Conservation (phyloP, 495 filamentous ascomycete genomes). For the Neurospora sp. region DNA sequence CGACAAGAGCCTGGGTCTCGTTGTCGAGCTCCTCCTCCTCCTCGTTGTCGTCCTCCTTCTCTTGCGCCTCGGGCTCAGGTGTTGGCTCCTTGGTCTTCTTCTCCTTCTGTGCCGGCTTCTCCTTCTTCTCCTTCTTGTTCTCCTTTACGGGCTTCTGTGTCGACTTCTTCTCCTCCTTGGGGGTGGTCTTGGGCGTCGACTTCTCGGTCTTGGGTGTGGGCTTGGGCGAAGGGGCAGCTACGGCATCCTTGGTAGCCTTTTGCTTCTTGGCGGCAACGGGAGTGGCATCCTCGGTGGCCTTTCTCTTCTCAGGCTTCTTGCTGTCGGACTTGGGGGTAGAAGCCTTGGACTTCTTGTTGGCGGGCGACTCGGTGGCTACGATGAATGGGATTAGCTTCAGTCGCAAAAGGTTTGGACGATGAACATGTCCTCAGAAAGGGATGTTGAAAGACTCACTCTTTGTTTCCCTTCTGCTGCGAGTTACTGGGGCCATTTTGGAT, state of each 20-base stretch:
- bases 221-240: conserved; percentile 8
- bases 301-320: conserved; percentile 37
- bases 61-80: conserved; percentile 10
- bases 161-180: conserved; percentile 19
- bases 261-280: conserved; percentile 33
- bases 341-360: conserved; percentile 51
- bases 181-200: conserved; percentile 9
- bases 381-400: conserved; percentile 22
- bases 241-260: conserved; percentile 20
- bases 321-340: conserved; percentile 11
- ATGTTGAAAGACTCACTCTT: conserved; percentile 46
- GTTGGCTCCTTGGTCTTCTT: conserved; percentile 22
- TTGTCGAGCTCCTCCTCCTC: conserved; percentile 32
- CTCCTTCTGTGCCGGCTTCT: conserved; percentile 14
- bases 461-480: conserved; percentile 54
- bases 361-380: conserved; percentile 38
- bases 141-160: conserved; percentile 17
- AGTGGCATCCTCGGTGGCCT: conserved; percentile 35
- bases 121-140: conserved; percentile 17
- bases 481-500: conserved; percentile 54
- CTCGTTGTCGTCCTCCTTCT: conserved; percentile 18
- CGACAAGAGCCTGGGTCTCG: conserved; percentile 48
- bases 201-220: conserved; percentile 17
- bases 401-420: not conserved
- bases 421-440: not conserved